These are phyloP conservation scores for Trichoderma sp. DNA, from an alignment of 2,329 filamentous ascomycete species.

Conservation along the genomic window DNA sequence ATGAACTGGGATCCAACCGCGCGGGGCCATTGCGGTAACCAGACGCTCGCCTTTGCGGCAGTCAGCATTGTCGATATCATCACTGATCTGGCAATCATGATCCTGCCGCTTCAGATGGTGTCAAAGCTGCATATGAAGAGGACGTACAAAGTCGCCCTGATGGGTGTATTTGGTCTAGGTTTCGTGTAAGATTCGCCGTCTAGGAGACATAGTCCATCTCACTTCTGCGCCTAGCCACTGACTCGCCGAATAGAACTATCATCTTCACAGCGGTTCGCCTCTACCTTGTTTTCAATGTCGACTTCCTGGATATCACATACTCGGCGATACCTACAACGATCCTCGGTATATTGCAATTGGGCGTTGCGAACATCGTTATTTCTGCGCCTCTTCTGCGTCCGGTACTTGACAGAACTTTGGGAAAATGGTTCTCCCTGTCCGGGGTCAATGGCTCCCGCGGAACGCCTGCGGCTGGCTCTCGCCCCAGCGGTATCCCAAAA, in stretches of 20 bases:
- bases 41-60: slow-evolving; percentile 28
- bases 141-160: slow-evolving; percentile 30
- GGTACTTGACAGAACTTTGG: slow-evolving; percentile 31
- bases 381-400: slow-evolving; percentile 31
- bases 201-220: no score
- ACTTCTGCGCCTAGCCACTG: neutral
- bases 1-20: slow-evolving; percentile 30
- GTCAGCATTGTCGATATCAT: slow-evolving; percentile 32
- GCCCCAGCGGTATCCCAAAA: neutral
- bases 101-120: slow-evolving; percentile 30
- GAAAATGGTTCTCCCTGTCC: slow-evolving; percentile 19
- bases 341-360: slow-evolving; percentile 28
- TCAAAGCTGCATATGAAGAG: slow-evolving; percentile 28
- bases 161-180: slow-evolving; percentile 31
- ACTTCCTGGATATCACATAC: slow-evolving; percentile 31
- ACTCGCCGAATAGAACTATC: slow-evolving; percentile 27
- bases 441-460: neutral
- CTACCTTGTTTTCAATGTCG: slow-evolving; percentile 30
- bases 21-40: slow-evolving; percentile 29
- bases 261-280: slow-evolving; percentile 30
- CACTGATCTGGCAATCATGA: slow-evolving; percentile 31
- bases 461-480: neutral
- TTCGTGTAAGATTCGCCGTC: slow-evolving; percentile 25
- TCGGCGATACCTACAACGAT: slow-evolving; percentile 28
- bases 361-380: slow-evolving; percentile 32